These are phyloP conservation scores for Cyphellophora europaea DNA, from an alignment of 2,329 filamentous ascomycete species.

Conservation along the genomic window DNA sequence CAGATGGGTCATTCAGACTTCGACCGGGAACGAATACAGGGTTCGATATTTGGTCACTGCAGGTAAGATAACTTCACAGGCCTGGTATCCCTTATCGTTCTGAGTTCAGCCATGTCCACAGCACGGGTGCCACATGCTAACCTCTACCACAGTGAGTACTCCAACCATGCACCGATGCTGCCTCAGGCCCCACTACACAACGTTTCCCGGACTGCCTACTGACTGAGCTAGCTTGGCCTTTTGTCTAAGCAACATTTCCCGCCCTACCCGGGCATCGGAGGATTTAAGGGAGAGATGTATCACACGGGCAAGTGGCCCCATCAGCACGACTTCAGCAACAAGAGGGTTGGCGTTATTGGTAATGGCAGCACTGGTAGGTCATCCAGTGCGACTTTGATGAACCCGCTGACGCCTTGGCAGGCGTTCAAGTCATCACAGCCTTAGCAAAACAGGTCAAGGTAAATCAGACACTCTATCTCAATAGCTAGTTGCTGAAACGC, in stretches of 20 bases:
- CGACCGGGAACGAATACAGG: conserved; percentile 16
- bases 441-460: conserved; percentile 43
- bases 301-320: conserved; percentile 53
- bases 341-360: conserved; percentile 56
- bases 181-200: too few relatives aligned
- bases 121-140: too few relatives aligned
- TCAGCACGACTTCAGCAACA: conserved; percentile 44
- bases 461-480: too few relatives aligned
- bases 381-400: conserved; percentile 8
- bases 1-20: conserved; percentile 17
- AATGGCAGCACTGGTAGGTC: conserved; percentile 39
- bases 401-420: conserved; percentile 34
- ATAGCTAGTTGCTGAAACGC: too few relatives aligned
- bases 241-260: conserved; percentile 53
- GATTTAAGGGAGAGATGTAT: conserved; percentile 50
- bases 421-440: conserved; percentile 54
- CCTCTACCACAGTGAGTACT: too few relatives aligned
- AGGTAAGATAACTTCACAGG: too few relatives aligned
- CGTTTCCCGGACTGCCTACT: too few relatives aligned
- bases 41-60: conserved; percentile 30
- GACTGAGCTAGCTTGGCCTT: conserved; percentile 39
- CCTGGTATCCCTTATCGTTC: too few relatives aligned
- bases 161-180: too few relatives aligned
- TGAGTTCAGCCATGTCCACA: too few relatives aligned
- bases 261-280: conserved; percentile 48